phyloP scores from a whole-genome alignment of 23 red algal species.

The Gracilariopsis chorda region DNA sequence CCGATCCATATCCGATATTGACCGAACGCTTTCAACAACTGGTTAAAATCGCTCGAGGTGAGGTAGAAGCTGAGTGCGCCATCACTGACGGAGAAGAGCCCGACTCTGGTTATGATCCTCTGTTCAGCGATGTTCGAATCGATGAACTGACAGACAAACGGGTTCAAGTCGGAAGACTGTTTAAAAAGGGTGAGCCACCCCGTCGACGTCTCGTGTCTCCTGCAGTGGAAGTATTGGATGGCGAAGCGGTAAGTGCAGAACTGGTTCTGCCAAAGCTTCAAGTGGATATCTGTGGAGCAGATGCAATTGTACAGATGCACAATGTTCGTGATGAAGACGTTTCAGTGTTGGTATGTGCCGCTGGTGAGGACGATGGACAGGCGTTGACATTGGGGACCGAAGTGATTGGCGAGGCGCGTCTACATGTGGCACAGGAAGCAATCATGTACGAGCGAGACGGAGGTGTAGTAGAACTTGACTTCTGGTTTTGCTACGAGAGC shows the following conservation, averaged over 20 bases:
- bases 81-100: neutral
- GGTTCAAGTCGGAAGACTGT: neutral
- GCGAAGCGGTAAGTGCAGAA: neutral
- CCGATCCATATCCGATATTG: slow-evolving; percentile 11
- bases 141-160: neutral
- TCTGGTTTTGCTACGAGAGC: neutral
- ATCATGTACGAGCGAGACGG: neutral
- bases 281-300: neutral
- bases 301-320: neutral
- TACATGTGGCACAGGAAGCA: neutral
- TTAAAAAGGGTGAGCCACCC: neutral
- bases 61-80: neutral
- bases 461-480: neutral
- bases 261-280: neutral
- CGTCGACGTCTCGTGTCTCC: neutral
- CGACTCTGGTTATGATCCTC: neutral
- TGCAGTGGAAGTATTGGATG: neutral
- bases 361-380: slow-evolving; percentile 10
- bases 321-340: neutral
- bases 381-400: neutral
- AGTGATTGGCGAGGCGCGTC: neutral
- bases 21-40: neutral
- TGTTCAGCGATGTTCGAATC: neutral
- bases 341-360: slow-evolving; percentile 4
- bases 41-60: neutral